phyloP scores from a whole-genome alignment of 345 rosid species.

The Geranium rotundifolium region DNA sequence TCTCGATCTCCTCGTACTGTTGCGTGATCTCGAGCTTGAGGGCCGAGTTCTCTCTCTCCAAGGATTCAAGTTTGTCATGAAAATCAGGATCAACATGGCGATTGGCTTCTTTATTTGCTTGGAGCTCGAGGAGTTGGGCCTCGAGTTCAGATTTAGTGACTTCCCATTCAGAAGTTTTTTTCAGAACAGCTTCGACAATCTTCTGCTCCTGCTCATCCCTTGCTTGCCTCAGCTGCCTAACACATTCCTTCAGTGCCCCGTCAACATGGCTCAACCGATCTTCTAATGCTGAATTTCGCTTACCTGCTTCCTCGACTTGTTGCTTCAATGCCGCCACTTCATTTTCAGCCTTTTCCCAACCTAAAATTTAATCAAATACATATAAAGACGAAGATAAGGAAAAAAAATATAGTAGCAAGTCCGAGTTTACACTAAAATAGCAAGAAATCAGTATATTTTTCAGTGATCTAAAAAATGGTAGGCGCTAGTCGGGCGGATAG shows the following conservation, averaged over 20 bases:
- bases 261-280: slow-evolving; percentile 76
- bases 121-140: slow-evolving; percentile 38
- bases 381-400: neutral
- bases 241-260: slow-evolving; percentile 90
- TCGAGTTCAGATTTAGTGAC: slow-evolving; percentile 39
- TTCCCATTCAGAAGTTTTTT: slow-evolving; percentile 42
- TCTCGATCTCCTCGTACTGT: slow-evolving; percentile 60
- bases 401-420: neutral
- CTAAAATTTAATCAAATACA: slow-evolving; percentile 20
- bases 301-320: slow-evolving; percentile 44
- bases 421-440: neutral
- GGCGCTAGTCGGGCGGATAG: too few relatives aligned
- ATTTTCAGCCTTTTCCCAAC: slow-evolving; percentile 93
- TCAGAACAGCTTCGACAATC: slow-evolving; percentile 42
- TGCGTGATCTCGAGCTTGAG: slow-evolving; percentile 51
- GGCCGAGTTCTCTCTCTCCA: slow-evolving; percentile 47
- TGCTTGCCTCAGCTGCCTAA: slow-evolving; percentile 78
- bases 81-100: slow-evolving; percentile 22
- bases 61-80: slow-evolving; percentile 34
- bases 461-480: too few relatives aligned
- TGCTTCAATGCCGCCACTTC: slow-evolving; percentile 48
- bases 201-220: slow-evolving; percentile 70
- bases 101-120: slow-evolving; percentile 20
- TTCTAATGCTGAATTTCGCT: slow-evolving; percentile 43
- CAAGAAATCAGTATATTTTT: too few relatives aligned